Percentiles rank a stretch among this genome's conserved stretches.
These are phyloP conservation scores for Colletotrichum sp. DNA, from an alignment of 2,329 filamentous ascomycete genomes.

Conservation along the genomic window DNA sequence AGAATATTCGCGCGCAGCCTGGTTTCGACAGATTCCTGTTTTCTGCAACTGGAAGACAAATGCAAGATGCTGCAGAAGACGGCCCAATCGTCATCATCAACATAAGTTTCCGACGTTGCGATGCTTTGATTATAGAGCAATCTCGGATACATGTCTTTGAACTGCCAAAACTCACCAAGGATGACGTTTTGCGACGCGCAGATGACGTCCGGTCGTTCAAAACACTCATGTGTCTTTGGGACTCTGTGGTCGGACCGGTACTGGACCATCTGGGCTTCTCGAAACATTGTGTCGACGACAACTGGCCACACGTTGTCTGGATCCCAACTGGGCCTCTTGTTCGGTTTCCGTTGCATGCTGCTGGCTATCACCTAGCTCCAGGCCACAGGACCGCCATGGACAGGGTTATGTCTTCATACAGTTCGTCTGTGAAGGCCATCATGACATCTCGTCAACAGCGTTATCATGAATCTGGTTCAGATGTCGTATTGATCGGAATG, in stretches of 20 bases:
- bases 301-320: conserved; percentile 37
- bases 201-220: background rate
- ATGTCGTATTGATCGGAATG: conserved; percentile 34
- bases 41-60: conserved; percentile 18
- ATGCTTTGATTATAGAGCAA: conserved; percentile 32
- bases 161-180: conserved; percentile 20
- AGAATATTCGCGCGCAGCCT: conserved; percentile 18
- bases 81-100: conserved; percentile 36
- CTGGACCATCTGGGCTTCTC: conserved; percentile 29
- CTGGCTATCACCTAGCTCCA: conserved; percentile 30
- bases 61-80: conserved; percentile 24
- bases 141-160: conserved; percentile 19
- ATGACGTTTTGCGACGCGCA: background rate
- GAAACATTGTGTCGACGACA: background rate
- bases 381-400: conserved; percentile 32
- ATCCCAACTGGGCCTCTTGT: conserved; percentile 34
- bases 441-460: conserved; percentile 23
- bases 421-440: conserved; percentile 36
- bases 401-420: conserved; percentile 43
- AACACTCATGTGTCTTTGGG: conserved; percentile 36
- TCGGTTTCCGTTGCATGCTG: conserved; percentile 37
- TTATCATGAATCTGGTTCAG: background rate
- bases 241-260: conserved; percentile 28
- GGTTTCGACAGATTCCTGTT: conserved; percentile 31
- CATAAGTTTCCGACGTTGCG: conserved; percentile 29